Evolutionary conservation across 1,139 yeast genomes (phyloP).

Genomic region (Lodderomyces metapsilosis): DNA sequence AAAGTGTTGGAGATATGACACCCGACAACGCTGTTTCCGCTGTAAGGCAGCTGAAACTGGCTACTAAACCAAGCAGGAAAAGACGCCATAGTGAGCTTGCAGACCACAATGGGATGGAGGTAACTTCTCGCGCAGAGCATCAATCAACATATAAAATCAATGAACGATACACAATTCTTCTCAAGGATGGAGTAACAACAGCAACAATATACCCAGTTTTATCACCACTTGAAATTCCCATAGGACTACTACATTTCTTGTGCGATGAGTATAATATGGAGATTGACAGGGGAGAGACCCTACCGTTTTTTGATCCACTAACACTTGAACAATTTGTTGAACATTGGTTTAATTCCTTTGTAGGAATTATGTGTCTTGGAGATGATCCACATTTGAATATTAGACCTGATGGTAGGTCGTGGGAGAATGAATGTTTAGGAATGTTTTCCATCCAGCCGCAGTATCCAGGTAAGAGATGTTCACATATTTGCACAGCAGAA

Average conservation of each 20-base stretch:
- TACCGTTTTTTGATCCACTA: slow-evolving; percentile 78
- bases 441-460: slow-evolving; percentile 81
- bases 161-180: slow-evolving; percentile 55
- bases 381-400: slow-evolving; percentile 60
- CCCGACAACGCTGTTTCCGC: neutral
- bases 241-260: slow-evolving; percentile 72
- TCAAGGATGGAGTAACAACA: slow-evolving; percentile 86
- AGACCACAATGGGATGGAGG: neutral
- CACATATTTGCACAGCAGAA: slow-evolving; percentile 90
- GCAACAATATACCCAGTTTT: slow-evolving; percentile 90
- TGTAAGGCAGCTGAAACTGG: neutral
- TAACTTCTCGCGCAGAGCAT: neutral
- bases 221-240: slow-evolving; percentile 63
- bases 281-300: slow-evolving; percentile 83
- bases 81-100: neutral
- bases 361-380: slow-evolving; percentile 84
- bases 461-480: slow-evolving; percentile 87
- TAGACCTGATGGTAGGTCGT: slow-evolving; percentile 33
- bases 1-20: neutral
- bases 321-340: slow-evolving; percentile 70
- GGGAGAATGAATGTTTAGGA: slow-evolving; percentile 92
- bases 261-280: slow-evolving; percentile 95
- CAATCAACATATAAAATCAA: neutral
- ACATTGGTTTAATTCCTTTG: slow-evolving; percentile 86
- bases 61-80: neutral